Percentiles rank a stretch among this genome's conserved stretches.
These are phyloP conservation scores for Pleurotus eryngii DNA, from an alignment of 768 basidiomycete genomes.

Conservation along the genomic window DNA sequence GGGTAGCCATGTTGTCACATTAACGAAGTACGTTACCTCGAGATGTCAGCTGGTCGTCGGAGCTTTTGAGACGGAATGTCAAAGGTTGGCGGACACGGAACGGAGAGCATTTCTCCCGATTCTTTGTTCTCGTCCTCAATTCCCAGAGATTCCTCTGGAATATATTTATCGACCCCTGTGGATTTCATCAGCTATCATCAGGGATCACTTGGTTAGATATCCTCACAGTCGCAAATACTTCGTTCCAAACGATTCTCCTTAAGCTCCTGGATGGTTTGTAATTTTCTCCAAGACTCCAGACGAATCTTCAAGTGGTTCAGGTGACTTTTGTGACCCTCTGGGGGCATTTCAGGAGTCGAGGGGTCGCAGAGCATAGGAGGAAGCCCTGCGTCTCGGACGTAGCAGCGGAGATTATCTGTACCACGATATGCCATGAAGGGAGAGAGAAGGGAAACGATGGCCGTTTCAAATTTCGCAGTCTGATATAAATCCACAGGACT, in stretches of 20 bases:
- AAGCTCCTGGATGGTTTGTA: conserved; percentile 46
- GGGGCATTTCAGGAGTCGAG: conserved; percentile 29
- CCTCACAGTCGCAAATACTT: conserved; percentile 36
- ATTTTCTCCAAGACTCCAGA: conserved; percentile 45
- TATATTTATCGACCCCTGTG: conserved; percentile 36
- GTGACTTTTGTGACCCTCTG: conserved; percentile 43
- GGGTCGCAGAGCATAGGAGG: conserved; percentile 35
- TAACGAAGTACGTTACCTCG: conserved; percentile 29
- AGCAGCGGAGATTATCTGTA: conserved; percentile 41
- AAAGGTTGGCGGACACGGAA: conserved; percentile 40
- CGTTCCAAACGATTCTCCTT: conserved; percentile 25
- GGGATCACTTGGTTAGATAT: conserved; percentile 5
- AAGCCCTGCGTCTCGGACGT: conserved; percentile 44
- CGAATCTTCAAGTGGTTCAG: conserved; percentile 38
- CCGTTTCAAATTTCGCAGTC: not conserved
- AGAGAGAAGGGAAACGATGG: not conserved
- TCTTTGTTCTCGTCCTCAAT: conserved; percentile 34
- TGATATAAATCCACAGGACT: not conserved
- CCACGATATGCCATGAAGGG: conserved; percentile 26
- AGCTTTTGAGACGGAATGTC: conserved; percentile 30
- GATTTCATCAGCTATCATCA: conserved; percentile 11
- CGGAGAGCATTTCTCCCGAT: conserved; percentile 38
- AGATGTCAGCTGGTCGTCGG: conserved; percentile 36
- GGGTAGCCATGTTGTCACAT: conserved; percentile 2
- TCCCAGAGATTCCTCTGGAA: conserved; percentile 32